Evolutionary conservation across 371 early-diverging fungal genomes (phyloP).

Genomic region (Apophysomyces variabilis): DNA sequence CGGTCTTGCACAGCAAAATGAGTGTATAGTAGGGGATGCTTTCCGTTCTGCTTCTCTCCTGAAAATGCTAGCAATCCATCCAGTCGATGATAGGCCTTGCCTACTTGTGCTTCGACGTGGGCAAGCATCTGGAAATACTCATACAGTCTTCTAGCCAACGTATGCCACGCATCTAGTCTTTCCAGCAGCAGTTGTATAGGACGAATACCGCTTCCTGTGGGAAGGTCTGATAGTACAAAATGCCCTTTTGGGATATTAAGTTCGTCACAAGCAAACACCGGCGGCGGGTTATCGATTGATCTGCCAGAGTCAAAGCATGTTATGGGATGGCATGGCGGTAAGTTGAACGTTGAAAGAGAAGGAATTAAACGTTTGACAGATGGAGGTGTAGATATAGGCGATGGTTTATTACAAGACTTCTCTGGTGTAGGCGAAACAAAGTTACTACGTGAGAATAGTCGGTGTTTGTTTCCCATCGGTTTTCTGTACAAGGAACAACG

Average conservation of each 20-base stretch:
- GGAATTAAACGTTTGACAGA: conserved; percentile 40
- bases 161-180: conserved; percentile 44
- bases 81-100: conserved; percentile 35
- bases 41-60: neutral
- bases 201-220: conserved; percentile 25
- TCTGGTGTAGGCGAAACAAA: neutral
- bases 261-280: conserved; percentile 35
- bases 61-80: conserved; percentile 15
- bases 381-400: conserved; percentile 10
- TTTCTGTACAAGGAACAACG: neutral
- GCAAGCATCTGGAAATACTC: conserved; percentile 36
- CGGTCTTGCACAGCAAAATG: conserved; percentile 30
- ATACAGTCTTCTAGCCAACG: conserved; percentile 28
- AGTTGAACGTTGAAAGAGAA: conserved; percentile 37
- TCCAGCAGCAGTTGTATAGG: conserved; percentile 39
- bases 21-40: conserved; percentile 20
- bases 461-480: neutral
- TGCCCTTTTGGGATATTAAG: conserved; percentile 12
- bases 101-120: conserved; percentile 30
- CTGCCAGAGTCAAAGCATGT: neutral
- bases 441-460: neutral
- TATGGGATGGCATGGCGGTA: conserved; percentile 16
- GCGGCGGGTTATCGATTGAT: conserved; percentile 21
- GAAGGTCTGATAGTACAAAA: neutral
- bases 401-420: neutral